These are phyloP conservation scores for Podila epigama DNA, from an alignment of 192 early-diverging fungal genomes.

Conservation along the genomic window DNA sequence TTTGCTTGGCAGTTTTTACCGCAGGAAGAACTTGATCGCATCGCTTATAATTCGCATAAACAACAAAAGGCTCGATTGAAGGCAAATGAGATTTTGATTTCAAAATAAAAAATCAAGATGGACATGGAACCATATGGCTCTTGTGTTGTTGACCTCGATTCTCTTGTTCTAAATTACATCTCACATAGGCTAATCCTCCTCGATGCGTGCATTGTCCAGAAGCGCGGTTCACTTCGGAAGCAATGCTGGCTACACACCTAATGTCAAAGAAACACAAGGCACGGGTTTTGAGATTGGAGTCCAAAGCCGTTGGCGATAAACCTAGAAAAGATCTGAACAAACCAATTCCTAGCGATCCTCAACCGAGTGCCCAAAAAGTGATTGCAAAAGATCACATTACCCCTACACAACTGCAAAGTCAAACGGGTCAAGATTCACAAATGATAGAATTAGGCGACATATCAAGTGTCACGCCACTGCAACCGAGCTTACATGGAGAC, in stretches of 20 bases:
- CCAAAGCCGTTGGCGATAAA: too few species aligned
- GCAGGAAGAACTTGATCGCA: slow-evolving; percentile 6
- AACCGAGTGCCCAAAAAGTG: background rate
- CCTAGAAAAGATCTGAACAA: background rate
- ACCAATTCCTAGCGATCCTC: background rate
- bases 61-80: slow-evolving; percentile 12
- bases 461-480: background rate
- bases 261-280: slow-evolving; percentile 15
- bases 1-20: slow-evolving; percentile 30
- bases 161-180: background rate
- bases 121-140: background rate
- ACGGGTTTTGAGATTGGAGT: background rate
- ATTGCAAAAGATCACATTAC: background rate
- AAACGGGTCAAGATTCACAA: background rate
- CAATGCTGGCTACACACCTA: slow-evolving; percentile 21
- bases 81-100: slow-evolving; percentile 11
- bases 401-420: background rate
- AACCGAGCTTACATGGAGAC: background rate
- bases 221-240: slow-evolving; percentile 16
- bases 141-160: background rate
- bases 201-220: slow-evolving; percentile 16
- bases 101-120: too few species aligned
- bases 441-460: background rate
- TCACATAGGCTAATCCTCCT: slow-evolving; percentile 1
- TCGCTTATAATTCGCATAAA: slow-evolving; percentile 28